These are phyloP conservation scores for Mycothermus thermophilus DNA, from an alignment of 495 filamentous ascomycete species.

Conservation along the genomic window DNA sequence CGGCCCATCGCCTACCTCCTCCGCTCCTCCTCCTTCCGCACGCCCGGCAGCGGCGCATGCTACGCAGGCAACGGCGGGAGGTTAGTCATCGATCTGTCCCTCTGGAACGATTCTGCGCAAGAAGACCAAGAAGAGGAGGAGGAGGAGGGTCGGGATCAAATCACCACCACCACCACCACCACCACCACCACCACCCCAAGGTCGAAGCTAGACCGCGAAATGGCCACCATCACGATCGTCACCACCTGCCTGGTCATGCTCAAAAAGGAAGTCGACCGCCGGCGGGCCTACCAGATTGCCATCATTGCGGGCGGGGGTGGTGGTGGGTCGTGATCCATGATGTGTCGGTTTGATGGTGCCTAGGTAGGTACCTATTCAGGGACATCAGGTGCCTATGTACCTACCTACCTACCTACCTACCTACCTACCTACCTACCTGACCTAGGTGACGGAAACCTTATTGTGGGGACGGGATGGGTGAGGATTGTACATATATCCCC, in stretches of 20 bases:
- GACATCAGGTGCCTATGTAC: too few relatives aligned
- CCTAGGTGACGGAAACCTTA: too few relatives aligned
- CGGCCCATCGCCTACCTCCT: conserved; percentile 32
- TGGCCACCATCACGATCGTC: conserved; percentile 34
- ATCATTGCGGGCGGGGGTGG: conserved; percentile 19
- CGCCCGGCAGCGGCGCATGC: conserved; percentile 25
- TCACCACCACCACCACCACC: too few relatives aligned
- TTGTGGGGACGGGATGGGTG: too few relatives aligned
- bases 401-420: too few relatives aligned
- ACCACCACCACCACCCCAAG: too few relatives aligned
- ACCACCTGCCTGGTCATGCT: conserved; percentile 41
- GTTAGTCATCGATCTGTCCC: conserved; percentile 27
- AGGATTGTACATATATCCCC: too few relatives aligned
- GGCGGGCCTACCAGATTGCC: conserved; percentile 32
- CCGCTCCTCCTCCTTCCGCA: conserved; percentile 29
- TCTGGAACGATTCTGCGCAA: conserved; percentile 8
- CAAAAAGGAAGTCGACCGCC: conserved; percentile 44
- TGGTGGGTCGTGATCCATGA: too few relatives aligned
- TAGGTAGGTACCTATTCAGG: too few relatives aligned
- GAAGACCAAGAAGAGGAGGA: background rate
- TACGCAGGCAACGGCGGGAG: conserved; percentile 41
- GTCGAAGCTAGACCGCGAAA: conserved; percentile 14
- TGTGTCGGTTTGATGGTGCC: too few relatives aligned
- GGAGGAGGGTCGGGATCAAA: too few relatives aligned
- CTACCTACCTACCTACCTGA: too few relatives aligned